Conservation (phyloP, 345 rosid species). For the Rhizophora apiculata region DNA sequence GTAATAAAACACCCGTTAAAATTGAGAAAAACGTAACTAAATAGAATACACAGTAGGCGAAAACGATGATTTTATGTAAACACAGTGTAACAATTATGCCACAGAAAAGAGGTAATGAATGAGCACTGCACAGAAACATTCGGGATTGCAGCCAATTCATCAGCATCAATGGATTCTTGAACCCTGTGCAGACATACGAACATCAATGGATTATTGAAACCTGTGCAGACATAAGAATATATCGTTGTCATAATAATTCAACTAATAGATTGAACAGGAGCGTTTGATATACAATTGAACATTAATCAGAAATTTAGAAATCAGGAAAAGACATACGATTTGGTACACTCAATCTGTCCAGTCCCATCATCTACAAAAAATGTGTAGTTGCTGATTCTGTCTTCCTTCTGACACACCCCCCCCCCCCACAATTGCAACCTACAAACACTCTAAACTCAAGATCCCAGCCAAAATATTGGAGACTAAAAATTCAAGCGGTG, state of each 20-base stretch:
- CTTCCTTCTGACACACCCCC: slow-evolving; percentile 64
- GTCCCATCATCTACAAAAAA: slow-evolving; percentile 80
- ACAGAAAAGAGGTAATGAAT: not conserved
- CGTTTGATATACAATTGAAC: not conserved
- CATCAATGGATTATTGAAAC: slow-evolving; percentile 73
- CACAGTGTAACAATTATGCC: not conserved
- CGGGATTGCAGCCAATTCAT: slow-evolving; percentile 66
- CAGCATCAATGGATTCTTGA: slow-evolving; percentile 67
- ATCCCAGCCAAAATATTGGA: too few species aligned
- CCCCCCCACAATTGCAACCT: slow-evolving; percentile 48
- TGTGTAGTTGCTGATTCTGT: slow-evolving; percentile 59
- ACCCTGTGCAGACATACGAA: slow-evolving; percentile 50
- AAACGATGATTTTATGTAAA: not conserved
- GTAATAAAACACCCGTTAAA: too few species aligned
- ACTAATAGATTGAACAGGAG: not conserved
- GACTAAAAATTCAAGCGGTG: too few species aligned
- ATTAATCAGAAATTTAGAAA: not conserved
- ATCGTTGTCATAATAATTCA: slow-evolving; percentile 12
- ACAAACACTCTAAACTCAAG: too few species aligned
- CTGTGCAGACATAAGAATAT: slow-evolving; percentile 32
- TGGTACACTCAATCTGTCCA: slow-evolving; percentile 72
- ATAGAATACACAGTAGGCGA: not conserved
- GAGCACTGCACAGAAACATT: slow-evolving; percentile 26
- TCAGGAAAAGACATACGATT: slow-evolving; percentile 38
- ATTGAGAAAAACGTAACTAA: too few species aligned